Base-by-base conservation (phyloP, 306 rosid genomes). In the Hippophae rhamnoides region DNA sequence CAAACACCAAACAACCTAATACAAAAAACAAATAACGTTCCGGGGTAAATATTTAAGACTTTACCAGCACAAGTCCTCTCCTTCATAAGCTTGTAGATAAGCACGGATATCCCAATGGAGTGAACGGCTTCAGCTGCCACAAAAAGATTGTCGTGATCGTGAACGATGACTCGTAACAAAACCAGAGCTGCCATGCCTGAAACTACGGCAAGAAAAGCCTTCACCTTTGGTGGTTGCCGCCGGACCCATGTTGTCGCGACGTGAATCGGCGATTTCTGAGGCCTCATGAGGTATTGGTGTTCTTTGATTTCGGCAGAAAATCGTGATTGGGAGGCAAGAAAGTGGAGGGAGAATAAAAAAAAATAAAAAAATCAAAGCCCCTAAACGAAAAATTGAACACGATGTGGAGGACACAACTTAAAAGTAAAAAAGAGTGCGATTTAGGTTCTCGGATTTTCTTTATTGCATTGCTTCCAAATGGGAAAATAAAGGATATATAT, bases 11-110 rank as follows among this genome's bases (percentile, higher is more conserved):
- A 41, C 55, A 66, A 48, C 47, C 18, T 10, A n/a, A 8, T 5
- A 1, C 43, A 58, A 3, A 0, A 60, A 51, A 41, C 18, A n/a
- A 52, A 42, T 41, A 48, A 57, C 38, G 27, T 4, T 41, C 13
- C 52, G 43, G 10, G 2, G 6, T 48, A 55, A 58, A 10, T 42
- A 5, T 9, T 8, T 23, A 47, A 45, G 9, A 27, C 13, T 13
- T 62, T 75, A 89, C 97, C 97, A 54, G 93, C 93, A 54, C 97
- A 89, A n/a, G 97, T 86, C 81, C 66, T 86, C 81, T 89, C 95
- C 79, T 89, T 89, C 72, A 70, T 84, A 71, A 89, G 95, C 80
- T 89, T 89, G 65, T 84, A 89, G 73, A 89, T 89, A 57, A 89
- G 95, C 26, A 89, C 86, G n/a, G 79, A 78, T 50, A 89, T 89